Evolutionary conservation across 202 grass and related monocot species (phyloP).

Genomic region (Cymbopogon flexuosus): DNA sequence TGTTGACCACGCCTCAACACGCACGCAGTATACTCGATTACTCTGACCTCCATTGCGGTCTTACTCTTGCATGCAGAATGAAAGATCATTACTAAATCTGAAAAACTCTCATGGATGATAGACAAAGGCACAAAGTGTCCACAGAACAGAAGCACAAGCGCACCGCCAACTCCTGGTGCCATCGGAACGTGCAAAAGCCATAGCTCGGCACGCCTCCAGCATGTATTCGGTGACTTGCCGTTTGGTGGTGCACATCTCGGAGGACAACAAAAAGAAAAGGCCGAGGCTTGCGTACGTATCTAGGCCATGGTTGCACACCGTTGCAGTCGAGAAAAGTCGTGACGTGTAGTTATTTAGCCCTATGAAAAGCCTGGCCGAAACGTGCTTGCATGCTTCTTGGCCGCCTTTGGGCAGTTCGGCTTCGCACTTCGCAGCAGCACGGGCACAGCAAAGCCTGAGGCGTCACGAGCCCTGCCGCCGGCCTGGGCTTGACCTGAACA

Average conservation of each 20-base stretch:
- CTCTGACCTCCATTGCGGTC: not conserved
- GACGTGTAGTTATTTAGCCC: slow-evolving; percentile 20
- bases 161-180: not conserved
- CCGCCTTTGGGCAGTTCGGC: slow-evolving; percentile 20
- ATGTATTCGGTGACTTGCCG: not conserved
- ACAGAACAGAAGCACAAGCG: not conserved
- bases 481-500: not conserved
- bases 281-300: too few relatives aligned
- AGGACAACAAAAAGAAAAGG: not conserved
- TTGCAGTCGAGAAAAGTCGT: slow-evolving; percentile 15
- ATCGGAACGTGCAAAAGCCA: not conserved
- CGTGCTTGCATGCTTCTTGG: slow-evolving; percentile 30
- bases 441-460: not conserved
- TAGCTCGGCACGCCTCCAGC: not conserved
- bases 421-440: not conserved
- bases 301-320: not conserved
- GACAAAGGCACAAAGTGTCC: not conserved
- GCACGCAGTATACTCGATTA: not conserved
- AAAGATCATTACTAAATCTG: not conserved
- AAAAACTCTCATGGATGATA: not conserved
- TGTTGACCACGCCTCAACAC: not conserved
- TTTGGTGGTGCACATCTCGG: slow-evolving; percentile 4
- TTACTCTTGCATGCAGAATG: not conserved
- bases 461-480: not conserved
- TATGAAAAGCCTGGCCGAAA: slow-evolving; percentile 24